Percentiles rank a stretch among this genome's conserved stretches.
Evolutionary conservation across 768 basidiomycete species (phyloP).

Genomic region (Chalciporus sphaerocephalus): DNA sequence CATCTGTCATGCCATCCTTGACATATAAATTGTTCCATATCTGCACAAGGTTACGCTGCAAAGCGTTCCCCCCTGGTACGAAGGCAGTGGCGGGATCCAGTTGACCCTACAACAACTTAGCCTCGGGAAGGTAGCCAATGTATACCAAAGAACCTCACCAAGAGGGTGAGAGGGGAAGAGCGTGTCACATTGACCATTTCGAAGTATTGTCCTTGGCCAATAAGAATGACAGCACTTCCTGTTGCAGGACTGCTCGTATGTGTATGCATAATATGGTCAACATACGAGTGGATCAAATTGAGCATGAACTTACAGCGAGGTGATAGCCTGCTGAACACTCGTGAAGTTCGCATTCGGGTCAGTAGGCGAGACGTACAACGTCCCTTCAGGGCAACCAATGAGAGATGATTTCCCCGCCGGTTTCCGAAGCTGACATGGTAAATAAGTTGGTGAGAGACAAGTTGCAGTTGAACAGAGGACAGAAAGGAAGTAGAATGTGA

Average conservation of each 20-base stretch:
- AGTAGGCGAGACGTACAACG: slow-evolving; percentile 52
- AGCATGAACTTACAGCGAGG: slow-evolving; percentile 45
- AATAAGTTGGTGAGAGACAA: slow-evolving; percentile 44
- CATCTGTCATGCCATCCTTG: slow-evolving; percentile 46
- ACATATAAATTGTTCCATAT: slow-evolving; percentile 49
- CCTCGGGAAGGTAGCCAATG: no score
- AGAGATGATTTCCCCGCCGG: slow-evolving; percentile 39
- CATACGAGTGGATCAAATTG: no score
- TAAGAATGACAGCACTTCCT: slow-evolving; percentile 44
- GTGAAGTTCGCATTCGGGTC: slow-evolving; percentile 45
- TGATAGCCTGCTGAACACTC: slow-evolving; percentile 52
- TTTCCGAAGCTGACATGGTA: slow-evolving; percentile 52
- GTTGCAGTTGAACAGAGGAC: neutral
- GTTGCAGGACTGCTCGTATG: slow-evolving; percentile 36
- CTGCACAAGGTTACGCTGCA: slow-evolving; percentile 46
- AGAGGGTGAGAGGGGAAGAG: slow-evolving; percentile 48
- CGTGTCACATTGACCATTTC: slow-evolving; percentile 58
- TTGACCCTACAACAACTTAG: slow-evolving; percentile 41
- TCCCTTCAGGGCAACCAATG: slow-evolving; percentile 51
- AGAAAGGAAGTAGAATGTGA: slow-evolving; percentile 6
- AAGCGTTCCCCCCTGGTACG: slow-evolving; percentile 39
- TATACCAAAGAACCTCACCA: slow-evolving; percentile 36
- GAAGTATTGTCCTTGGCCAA: slow-evolving; percentile 56
- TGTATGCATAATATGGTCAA: neutral
- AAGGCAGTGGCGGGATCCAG: slow-evolving; percentile 37